These are phyloP conservation scores for Beauveria caledonica DNA, from an alignment of 2,329 filamentous ascomycete genomes.

Conservation along the genomic window DNA sequence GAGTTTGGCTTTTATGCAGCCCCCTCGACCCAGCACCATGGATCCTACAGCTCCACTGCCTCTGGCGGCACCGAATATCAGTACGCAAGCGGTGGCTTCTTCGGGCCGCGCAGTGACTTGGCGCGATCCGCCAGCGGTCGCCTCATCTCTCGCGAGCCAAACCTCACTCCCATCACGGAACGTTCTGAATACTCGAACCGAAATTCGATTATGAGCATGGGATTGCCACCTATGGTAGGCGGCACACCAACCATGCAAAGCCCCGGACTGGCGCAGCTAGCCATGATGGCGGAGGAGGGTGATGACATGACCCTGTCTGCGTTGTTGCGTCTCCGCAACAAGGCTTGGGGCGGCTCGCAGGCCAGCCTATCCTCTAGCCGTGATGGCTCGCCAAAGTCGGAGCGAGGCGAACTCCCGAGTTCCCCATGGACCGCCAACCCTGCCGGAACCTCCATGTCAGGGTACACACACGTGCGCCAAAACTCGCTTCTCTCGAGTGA, in stretches of 20 bases:
- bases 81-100: conserved; percentile 79
- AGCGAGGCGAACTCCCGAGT: conserved; percentile 38
- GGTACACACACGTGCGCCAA: conserved; percentile 34
- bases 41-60: conserved; percentile 33
- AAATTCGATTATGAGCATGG: conserved; percentile 76
- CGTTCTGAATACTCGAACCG: conserved; percentile 92
- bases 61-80: conserved; percentile 35
- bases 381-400: conserved; percentile 42
- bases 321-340: conserved; percentile 63
- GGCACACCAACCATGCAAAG: conserved; percentile 46
- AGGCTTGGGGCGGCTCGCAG: conserved; percentile 75
- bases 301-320: conserved; percentile 66
- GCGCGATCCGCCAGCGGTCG: conserved; percentile 66
- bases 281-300: conserved; percentile 48
- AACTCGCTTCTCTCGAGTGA: conserved; percentile 42
- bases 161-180: conserved; percentile 92
- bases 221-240: conserved; percentile 32
- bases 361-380: conserved; percentile 54
- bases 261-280: conserved; percentile 70
- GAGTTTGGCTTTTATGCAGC: conserved; percentile 94
- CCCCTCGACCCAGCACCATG: conserved; percentile 35
- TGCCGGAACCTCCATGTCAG: not conserved
- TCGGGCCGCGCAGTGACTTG: conserved; percentile 63
- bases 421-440: conserved; percentile 30
- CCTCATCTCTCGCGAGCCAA: conserved; percentile 72